Conservation (phyloP, 2,329 filamentous ascomycete species). For the Sclerotinia trifoliorum region DNA sequence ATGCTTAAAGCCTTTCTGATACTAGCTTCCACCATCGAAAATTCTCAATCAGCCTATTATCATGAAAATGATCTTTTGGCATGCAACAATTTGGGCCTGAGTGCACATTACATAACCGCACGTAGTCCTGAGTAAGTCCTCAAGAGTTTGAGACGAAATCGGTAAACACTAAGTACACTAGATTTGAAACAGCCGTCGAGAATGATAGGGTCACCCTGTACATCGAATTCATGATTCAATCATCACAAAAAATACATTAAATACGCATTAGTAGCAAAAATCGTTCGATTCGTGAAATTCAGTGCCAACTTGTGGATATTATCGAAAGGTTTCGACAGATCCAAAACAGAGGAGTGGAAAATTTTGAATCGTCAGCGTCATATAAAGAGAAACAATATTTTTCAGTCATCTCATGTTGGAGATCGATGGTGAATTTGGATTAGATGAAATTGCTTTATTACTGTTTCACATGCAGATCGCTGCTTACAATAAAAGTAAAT, state of each 20-base stretch:
- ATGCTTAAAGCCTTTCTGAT: not conserved
- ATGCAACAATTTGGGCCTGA: constrained; percentile 2
- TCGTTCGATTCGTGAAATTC: not conserved
- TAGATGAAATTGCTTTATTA: not conserved
- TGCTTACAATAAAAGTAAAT: not conserved
- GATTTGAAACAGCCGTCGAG: not conserved
- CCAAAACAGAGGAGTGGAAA: not conserved
- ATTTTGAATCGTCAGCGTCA: not conserved
- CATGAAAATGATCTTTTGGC: not conserved
- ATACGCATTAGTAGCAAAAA: not conserved
- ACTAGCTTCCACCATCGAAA: not conserved
- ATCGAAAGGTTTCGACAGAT: not conserved
- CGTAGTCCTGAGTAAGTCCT: not conserved
- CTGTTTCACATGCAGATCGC: not conserved
- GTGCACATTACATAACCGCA: not conserved
- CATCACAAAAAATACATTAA: not conserved
- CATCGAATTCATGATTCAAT: not conserved
- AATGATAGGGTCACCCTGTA: not conserved
- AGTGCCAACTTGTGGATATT: not conserved
- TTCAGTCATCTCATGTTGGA: not conserved
- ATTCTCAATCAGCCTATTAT: not conserved
- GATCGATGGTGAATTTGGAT: not conserved
- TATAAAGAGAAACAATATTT: not conserved
- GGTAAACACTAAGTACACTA: not conserved
- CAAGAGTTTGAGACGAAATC: not conserved